Evolutionary conservation across 2,329 filamentous ascomycete species (phyloP).

Genomic region (Cryphonectria japonica): DNA sequence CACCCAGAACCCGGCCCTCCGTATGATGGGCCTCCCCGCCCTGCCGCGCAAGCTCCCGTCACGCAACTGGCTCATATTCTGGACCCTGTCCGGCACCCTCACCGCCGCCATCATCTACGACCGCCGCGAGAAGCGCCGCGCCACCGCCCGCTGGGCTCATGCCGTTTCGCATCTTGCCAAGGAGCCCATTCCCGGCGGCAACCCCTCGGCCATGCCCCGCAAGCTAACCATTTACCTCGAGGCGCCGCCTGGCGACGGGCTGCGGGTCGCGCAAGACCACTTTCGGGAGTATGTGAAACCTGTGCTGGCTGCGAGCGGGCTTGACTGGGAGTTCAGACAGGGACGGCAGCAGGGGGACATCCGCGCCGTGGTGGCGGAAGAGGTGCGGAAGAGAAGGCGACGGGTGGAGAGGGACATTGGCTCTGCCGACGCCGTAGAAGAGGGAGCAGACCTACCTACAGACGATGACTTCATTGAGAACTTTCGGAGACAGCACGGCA

Average conservation of each 20-base stretch:
- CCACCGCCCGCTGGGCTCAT: constrained; percentile 83
- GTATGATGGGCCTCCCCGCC: constrained; percentile 83
- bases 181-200: constrained; percentile 64
- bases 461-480: constrained; percentile 65
- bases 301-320: constrained; percentile 81
- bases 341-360: constrained; percentile 92
- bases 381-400: constrained; percentile 73
- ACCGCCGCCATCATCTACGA: constrained; percentile 87
- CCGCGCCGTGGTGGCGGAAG: constrained; percentile 82
- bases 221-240: constrained; percentile 85
- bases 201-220: constrained; percentile 72
- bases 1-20: constrained; percentile 71
- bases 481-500: constrained; percentile 66
- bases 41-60: constrained; percentile 86
- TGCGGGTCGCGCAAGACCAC: constrained; percentile 86
- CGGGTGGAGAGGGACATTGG: constrained; percentile 54
- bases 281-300: constrained; percentile 97
- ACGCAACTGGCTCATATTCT: constrained; percentile 97
- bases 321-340: constrained; percentile 97
- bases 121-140: constrained; percentile 83
- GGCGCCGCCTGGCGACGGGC: constrained; percentile 82
- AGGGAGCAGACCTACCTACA: constrained; percentile 46
- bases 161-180: constrained; percentile 82
- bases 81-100: constrained; percentile 76
- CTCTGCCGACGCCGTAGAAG: constrained; percentile 45